Evolutionary conservation across 495 filamentous ascomycete species (phyloP).

Genomic region (Lineolata rhizophorae): DNA sequence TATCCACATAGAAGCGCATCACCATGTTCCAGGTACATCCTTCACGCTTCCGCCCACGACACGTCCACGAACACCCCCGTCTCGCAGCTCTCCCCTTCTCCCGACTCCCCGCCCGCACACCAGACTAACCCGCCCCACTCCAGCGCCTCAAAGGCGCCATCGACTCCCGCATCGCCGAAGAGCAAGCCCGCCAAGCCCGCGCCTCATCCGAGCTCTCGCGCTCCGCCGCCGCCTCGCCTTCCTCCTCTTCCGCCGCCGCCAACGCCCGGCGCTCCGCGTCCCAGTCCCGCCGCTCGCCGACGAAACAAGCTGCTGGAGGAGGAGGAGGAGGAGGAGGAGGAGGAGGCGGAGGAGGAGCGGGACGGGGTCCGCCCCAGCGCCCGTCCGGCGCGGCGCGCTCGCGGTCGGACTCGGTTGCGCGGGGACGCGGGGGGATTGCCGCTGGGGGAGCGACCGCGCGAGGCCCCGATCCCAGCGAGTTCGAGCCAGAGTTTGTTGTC

Average conservation of each 20-base stretch:
- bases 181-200: constrained; percentile 51
- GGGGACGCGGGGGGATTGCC: too few relatives aligned
- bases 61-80: too few relatives aligned
- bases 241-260: constrained; percentile 23
- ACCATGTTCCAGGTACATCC: too few relatives aligned
- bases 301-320: neutral
- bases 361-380: constrained; percentile 10
- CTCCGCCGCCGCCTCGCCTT: too few relatives aligned
- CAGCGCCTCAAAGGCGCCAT: constrained; percentile 74
- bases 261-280: constrained; percentile 1
- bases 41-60: too few relatives aligned
- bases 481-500: constrained; percentile 62
- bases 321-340: too few relatives aligned
- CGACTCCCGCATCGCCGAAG: constrained; percentile 69
- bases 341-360: too few relatives aligned
- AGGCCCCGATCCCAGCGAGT: constrained; percentile 61
- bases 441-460: constrained; percentile 26
- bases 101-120: too few relatives aligned
- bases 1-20: too few relatives aligned
- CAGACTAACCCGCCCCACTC: constrained; percentile 3
- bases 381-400: constrained; percentile 28
- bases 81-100: too few relatives aligned
- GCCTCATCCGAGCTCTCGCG: constrained; percentile 23
- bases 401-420: too few relatives aligned
- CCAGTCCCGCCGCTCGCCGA: neutral